Percentiles rank a stretch among this genome's conserved stretches.
Evolutionary conservation across 768 basidiomycete genomes (phyloP).

Genomic region (Amanita polypyramis): DNA sequence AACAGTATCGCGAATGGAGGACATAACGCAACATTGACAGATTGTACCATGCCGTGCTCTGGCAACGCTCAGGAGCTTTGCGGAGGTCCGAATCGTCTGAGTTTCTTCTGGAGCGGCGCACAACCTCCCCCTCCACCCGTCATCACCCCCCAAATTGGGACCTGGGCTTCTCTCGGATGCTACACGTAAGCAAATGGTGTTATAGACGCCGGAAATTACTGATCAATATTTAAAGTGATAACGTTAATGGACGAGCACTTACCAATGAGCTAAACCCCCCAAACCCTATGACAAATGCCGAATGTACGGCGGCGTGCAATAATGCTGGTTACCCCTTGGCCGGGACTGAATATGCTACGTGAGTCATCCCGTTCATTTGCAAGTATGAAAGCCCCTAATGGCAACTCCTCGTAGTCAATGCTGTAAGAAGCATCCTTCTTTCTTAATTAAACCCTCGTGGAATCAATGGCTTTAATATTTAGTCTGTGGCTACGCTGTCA

Average conservation of each 20-base stretch:
- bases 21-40: constrained; percentile 30
- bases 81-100: constrained; percentile 49
- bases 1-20: constrained; percentile 38
- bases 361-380: constrained; percentile 11
- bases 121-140: constrained; percentile 44
- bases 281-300: constrained; percentile 42
- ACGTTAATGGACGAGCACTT: constrained; percentile 33
- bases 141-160: constrained; percentile 27
- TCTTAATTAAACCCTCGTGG: constrained; percentile 3
- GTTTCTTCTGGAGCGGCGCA: constrained; percentile 54
- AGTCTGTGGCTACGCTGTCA: constrained; percentile 42
- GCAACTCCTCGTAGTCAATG: constrained; percentile 36
- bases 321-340: constrained; percentile 31
- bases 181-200: constrained; percentile 40
- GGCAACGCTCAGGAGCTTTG: constrained; percentile 50
- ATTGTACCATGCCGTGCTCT: constrained; percentile 54
- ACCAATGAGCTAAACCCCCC: constrained; percentile 21
- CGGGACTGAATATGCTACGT: constrained; percentile 31
- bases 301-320: constrained; percentile 54
- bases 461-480: constrained; percentile 1
- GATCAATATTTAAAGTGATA: constrained; percentile 29
- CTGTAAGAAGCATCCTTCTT: constrained; percentile 28
- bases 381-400: constrained; percentile 17
- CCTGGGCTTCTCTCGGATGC: constrained; percentile 66
- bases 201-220: background rate